Base-by-base conservation (phyloP, 345 rosid species). In the Cardamine resedifolia region DNA sequence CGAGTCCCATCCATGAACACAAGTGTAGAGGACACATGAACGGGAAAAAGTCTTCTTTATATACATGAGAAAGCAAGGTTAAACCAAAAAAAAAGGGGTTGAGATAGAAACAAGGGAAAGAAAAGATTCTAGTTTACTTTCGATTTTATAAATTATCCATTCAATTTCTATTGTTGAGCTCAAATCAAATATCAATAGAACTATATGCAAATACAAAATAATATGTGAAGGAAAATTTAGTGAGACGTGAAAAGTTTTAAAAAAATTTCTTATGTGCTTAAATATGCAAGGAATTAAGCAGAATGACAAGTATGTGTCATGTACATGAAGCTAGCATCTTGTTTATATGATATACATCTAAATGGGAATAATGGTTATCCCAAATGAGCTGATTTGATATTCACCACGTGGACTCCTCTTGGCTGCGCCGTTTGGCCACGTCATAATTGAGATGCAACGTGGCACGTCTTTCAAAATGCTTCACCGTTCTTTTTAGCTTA, bases 61-160 rank as follows among this genome's bases (percentile, higher is more conserved):
- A 27, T 48, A 64, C 64, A 61, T 73, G 20, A 41, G 58, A 78
- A 49, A 73, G 63, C 16, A 34, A 58, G 44, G 41, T 18, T 59
- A 73, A 69, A 36, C 74, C 50, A 55, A 63, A 81, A 59, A 0
- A 18, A 64, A n/a, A n/a, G n/a, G 70, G 36, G 49, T 71, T 41
- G 72, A 51, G 68, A 77, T 51, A 16, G 62, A 75, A 66, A 65
- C 70, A 61, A 64, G 7, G 50, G 70, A 63, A 63, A 71, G 78
- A 43, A 33, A 14, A 31, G 15, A 70, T 48, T 16, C 43, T 9
- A 51, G 7, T 24, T 68, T 69, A 56, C n/a, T 62, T 53, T 43
- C 70, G 10, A 7, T 56, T 64, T 39, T 4, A 56, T 64, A 57
- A 34, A 16, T 63, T 18, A 76, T 64, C 66, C 8, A 56, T 76